Percentiles rank a stretch among this genome's conserved stretches.
These are phyloP conservation scores for Aspergillus persii DNA, from an alignment of 2,329 filamentous ascomycete species.

Conservation along the genomic window DNA sequence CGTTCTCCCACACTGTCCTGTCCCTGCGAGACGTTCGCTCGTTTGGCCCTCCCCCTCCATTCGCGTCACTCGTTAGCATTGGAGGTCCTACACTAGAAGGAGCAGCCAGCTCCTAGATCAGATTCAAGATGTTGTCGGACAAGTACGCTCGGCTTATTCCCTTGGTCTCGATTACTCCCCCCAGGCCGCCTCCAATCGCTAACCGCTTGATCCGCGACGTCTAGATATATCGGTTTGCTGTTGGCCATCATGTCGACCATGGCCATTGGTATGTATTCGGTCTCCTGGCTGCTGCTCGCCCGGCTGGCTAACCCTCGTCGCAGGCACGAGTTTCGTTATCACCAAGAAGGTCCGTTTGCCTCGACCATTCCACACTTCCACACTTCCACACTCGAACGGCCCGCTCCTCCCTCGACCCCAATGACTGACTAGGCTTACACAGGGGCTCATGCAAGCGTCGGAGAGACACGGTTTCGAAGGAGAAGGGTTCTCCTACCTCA, in stretches of 20 bases:
- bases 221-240: constrained; percentile 47
- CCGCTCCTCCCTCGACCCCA: constrained; percentile 3
- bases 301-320: constrained; percentile 10
- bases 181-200: constrained; percentile 13
- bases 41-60: constrained; percentile 1
- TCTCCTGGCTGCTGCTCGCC: not conserved
- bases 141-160: constrained; percentile 35
- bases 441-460: constrained; percentile 88
- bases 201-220: constrained; percentile 17
- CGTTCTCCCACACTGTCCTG: not conserved
- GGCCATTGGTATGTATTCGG: constrained; percentile 41
- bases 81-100: constrained; percentile 33
- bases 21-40: not conserved
- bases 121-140: constrained; percentile 41
- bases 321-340: constrained; percentile 95
- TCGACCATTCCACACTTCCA: not conserved
- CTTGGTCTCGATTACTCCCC: not conserved
- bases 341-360: constrained; percentile 79
- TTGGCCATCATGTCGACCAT: constrained; percentile 49
- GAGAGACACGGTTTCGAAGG: constrained; percentile 94
- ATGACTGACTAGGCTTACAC: constrained; percentile 20
- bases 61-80: constrained; percentile 25
- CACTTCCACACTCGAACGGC: not conserved
- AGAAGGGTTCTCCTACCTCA: constrained; percentile 90
- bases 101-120: constrained; percentile 37